These are phyloP conservation scores for Apiospora pterosperma DNA, from an alignment of 2,329 filamentous ascomycete genomes.

Conservation along the genomic window DNA sequence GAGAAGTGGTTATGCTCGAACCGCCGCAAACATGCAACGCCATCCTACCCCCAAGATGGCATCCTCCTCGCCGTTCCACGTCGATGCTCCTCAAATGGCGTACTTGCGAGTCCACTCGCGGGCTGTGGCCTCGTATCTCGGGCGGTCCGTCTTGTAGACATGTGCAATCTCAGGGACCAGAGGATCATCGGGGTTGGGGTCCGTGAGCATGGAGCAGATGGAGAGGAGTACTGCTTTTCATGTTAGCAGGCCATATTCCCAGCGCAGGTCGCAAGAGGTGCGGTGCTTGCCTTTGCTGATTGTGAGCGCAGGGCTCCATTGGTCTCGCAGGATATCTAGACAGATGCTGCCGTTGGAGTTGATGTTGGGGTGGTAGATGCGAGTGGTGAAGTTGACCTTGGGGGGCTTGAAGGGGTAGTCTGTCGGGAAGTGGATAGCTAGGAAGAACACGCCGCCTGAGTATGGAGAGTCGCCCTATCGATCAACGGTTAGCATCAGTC, in stretches of 20 bases:
- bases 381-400: slow-evolving; percentile 99
- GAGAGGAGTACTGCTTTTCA: slow-evolving; percentile 77
- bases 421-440: slow-evolving; percentile 98
- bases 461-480: slow-evolving; percentile 88
- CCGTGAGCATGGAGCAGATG: slow-evolving; percentile 99
- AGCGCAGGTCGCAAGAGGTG: neutral
- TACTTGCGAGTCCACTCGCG: slow-evolving; percentile 99
- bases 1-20: neutral
- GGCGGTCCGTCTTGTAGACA: slow-evolving; percentile 98
- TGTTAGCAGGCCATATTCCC: slow-evolving; percentile 9
- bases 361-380: slow-evolving; percentile 99
- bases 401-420: slow-evolving; percentile 99
- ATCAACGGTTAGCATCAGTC: slow-evolving; percentile 24
- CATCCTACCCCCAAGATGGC: neutral
- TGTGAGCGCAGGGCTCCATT: slow-evolving; percentile 97
- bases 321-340: slow-evolving; percentile 95
- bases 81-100: slow-evolving; percentile 64
- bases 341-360: slow-evolving; percentile 99
- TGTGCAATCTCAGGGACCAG: slow-evolving; percentile 98
- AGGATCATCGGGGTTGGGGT: slow-evolving; percentile 98
- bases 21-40: slow-evolving; percentile 1
- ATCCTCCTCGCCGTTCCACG: neutral
- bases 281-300: slow-evolving; percentile 84
- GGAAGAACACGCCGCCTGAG: slow-evolving; percentile 97
- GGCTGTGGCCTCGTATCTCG: slow-evolving; percentile 92